Evolutionary conservation across 2,329 filamentous ascomycete genomes (phyloP), one percentile per base, ranked within the genome.

Genomic region (Claviceps citrina): DNA sequence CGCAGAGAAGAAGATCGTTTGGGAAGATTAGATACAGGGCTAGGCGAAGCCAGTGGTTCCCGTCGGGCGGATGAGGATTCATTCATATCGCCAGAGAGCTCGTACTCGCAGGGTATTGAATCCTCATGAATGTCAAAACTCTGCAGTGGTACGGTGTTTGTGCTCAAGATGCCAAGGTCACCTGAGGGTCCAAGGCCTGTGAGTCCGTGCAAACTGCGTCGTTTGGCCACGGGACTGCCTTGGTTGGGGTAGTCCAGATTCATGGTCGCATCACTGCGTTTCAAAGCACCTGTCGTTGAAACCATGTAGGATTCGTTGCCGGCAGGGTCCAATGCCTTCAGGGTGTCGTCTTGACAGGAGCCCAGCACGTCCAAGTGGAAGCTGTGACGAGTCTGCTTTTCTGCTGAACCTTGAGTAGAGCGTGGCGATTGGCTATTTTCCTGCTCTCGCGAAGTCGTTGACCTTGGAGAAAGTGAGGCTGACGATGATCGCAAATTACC

Each of bases 251-350:
- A 81, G 52, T 93, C 87, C 36, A 93, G 64, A 52, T 84, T 85
- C 82, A 93, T 89, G 38, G 81, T 80, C 32, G 83, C 81, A 63
- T 96, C 89, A 54, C 81, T 89, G 51, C 91, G 78, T 69, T 96
- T 95, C 50, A 96, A 65, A 5, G 89, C 87, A 55, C 89, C 94
- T 5, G 81, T 78, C 26, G 51, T 54, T 27, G 54, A 48, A 36
- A 52, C 47, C 54, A 57, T 56, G 40, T 50, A 51, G 40, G 45
- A 45, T 24, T 61, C 55, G 38, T 40, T 49, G 36, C 60, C 64
- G 15, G 57, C 56, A 10, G 31, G 28, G 38, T 76, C 71, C 13
- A 67, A 54, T n/a, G 72, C 56, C 46, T 70, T 70, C 32, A 71
- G 59, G 25, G 71, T 59, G 12, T 64, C 59, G 44, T 66, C 62